Base-by-base conservation (phyloP, 495 filamentous ascomycete species). In the Aspergillus avenaceus region DNA sequence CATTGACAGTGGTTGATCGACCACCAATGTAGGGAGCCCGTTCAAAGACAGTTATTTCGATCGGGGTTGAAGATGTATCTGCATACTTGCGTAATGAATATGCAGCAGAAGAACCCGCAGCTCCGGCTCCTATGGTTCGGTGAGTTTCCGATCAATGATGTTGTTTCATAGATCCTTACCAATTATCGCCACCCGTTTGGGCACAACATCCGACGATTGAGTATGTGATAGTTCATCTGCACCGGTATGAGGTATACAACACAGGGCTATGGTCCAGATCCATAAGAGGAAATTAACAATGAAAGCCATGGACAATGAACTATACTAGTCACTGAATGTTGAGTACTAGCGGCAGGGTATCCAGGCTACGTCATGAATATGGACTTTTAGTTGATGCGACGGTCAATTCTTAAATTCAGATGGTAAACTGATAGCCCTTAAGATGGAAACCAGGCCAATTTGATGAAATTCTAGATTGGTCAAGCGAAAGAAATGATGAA, bases 21-120 rank as follows among this genome's bases (percentile, higher is more conserved):
- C 93, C 93, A 2, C 93, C 95, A 24, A 97, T 76, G 61, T 87
- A 89, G 22, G 75, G 69, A 14, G 79, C 82, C 37, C 87, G 86
- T 61, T 97, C 95, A 62, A 88, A 97, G 41, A 99, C 75, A 12
- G 91, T 97, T 61, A 97, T 85, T 53, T 93, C 84, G 38, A 89
- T 59, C 5, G 69, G 69, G 18, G 80, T 61, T 9, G 71, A 77
- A 5, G 73, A 61, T 32, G 77, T 54, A 2, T 74, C 63, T 16
- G 88, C 84, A 62, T 82, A 89, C 58, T 86, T 80, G 34, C 76
- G 78, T 27, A 99, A 69, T 54, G 90, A 81, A 64, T 92, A 93
- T 27, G 95, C 92, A 8, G 91, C 74, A 11, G 91, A 95, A 3
- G 95, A 80, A 11, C 93, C 95, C 14, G 79, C 95, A 40, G 93